Evolutionary conservation across 768 basidiomycete genomes (phyloP).

Genomic region (Mycena sanguinolenta): DNA sequence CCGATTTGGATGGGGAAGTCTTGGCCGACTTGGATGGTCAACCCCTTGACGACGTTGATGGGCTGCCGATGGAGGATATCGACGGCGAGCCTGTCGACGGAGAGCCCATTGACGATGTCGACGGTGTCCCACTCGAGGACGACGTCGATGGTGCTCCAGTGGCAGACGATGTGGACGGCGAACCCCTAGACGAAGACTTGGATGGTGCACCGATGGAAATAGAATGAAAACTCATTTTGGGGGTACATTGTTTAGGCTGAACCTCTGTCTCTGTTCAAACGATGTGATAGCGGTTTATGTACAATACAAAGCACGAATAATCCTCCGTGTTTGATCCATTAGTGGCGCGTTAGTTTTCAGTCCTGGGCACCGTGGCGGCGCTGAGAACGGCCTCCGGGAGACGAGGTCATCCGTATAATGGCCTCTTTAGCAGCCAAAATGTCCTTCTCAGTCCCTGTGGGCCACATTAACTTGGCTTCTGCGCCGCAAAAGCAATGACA

Average conservation of each 20-base stretch:
- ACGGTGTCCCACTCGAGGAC: conserved; percentile 55
- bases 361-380: conserved; percentile 55
- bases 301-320: conserved; percentile 32
- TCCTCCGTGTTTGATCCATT: conserved; percentile 18
- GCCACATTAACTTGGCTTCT: conserved; percentile 2
- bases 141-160: conserved; percentile 61
- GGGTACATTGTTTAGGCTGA: neutral
- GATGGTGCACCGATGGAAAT: conserved; percentile 56
- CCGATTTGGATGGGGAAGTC: conserved; percentile 66
- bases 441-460: conserved; percentile 74
- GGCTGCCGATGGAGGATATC: conserved; percentile 55
- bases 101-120: conserved; percentile 57
- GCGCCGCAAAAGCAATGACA: conserved; percentile 42
- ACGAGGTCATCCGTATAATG: conserved; percentile 71
- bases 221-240: conserved; percentile 34
- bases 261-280: conserved; percentile 5
- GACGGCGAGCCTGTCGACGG: conserved; percentile 51
- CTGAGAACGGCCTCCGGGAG: conserved; percentile 51
- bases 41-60: conserved; percentile 55
- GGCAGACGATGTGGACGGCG: conserved; percentile 58
- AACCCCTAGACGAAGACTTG: conserved; percentile 56
- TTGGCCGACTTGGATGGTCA: conserved; percentile 55
- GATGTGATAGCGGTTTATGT: conserved; percentile 32
- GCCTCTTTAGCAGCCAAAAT: conserved; percentile 82
- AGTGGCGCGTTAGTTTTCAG: conserved; percentile 21